These are phyloP conservation scores for Cadophora luteo-olivacea DNA, from an alignment of 2,329 filamentous ascomycete genomes.

Conservation along the genomic window DNA sequence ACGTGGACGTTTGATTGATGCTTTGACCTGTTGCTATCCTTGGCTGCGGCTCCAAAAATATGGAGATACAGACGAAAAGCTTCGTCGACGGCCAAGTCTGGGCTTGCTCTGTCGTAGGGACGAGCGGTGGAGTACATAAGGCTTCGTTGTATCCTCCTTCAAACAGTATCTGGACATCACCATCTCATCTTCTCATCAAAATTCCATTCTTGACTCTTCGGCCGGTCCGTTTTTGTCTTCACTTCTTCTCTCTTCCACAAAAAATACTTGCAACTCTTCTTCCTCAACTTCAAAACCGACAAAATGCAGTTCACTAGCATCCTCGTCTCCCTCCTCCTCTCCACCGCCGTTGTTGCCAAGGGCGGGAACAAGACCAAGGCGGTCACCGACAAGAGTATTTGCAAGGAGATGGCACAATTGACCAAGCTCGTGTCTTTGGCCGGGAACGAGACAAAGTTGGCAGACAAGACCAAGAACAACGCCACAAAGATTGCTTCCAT, in stretches of 20 bases:
- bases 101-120: background rate
- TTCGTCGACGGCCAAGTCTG: constrained; percentile 7
- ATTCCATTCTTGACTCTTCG: constrained; percentile 34
- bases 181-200: constrained; percentile 28
- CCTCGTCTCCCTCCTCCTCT: constrained; percentile 36
- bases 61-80: constrained; percentile 14
- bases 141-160: constrained; percentile 17
- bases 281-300: constrained; percentile 29
- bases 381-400: constrained; percentile 43
- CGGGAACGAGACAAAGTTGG: constrained; percentile 43
- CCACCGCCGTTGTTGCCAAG: constrained; percentile 41
- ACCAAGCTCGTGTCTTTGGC: constrained; percentile 40
- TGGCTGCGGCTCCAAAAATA: constrained; percentile 12
- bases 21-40: constrained; percentile 25
- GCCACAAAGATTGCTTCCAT: constrained; percentile 45
- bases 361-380: constrained; percentile 42
- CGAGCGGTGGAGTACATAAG: constrained; percentile 20
- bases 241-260: constrained; percentile 12
- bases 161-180: constrained; percentile 35
- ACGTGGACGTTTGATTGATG: constrained; percentile 27
- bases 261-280: constrained; percentile 4
- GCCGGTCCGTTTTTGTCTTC: constrained; percentile 36
- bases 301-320: constrained; percentile 39
- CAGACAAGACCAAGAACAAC: constrained; percentile 46
- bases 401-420: constrained; percentile 42